Evolutionary conservation across 2,329 filamentous ascomycete genomes (phyloP).

Genomic region (Pseudonectria buxi): DNA sequence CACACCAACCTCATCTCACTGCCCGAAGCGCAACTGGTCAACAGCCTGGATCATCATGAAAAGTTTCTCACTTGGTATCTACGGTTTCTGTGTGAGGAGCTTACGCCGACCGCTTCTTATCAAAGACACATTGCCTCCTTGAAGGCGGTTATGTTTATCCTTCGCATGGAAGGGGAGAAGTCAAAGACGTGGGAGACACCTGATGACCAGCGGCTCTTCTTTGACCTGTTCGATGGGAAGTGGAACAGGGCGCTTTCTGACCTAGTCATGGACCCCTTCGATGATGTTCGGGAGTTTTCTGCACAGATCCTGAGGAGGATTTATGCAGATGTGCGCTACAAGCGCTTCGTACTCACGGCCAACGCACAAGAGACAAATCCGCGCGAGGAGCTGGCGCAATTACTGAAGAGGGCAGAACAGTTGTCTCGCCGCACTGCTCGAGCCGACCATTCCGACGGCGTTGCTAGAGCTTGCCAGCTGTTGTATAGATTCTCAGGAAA

Average conservation of each 20-base stretch:
- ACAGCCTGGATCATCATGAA: constrained; percentile 44
- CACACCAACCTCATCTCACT: constrained; percentile 34
- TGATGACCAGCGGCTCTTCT: constrained; percentile 34
- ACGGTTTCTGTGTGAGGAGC: constrained; percentile 62
- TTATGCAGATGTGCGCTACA: constrained; percentile 35
- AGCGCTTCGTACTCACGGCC: constrained; percentile 16
- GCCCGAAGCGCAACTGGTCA: constrained; percentile 29
- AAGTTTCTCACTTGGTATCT: constrained; percentile 71
- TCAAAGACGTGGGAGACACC: constrained; percentile 31
- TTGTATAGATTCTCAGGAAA: constrained; percentile 51
- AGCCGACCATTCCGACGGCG: constrained; percentile 87
- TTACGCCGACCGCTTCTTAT: constrained; percentile 78
- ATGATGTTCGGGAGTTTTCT: constrained; percentile 69
- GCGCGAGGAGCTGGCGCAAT: constrained; percentile 33
- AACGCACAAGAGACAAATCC: constrained; percentile 9
- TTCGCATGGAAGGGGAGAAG: constrained; percentile 61
- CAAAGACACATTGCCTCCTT: constrained; percentile 80
- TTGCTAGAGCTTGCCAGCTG: constrained; percentile 69
- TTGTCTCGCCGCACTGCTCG: constrained; percentile 66
- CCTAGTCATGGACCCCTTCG: constrained; percentile 81
- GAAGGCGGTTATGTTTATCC: constrained; percentile 60
- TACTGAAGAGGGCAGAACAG: constrained; percentile 46
- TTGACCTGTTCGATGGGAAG: constrained; percentile 36
- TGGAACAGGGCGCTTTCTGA: constrained; percentile 65
- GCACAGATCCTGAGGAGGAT: constrained; percentile 43